These are phyloP conservation scores for Giardia muris DNA, from an alignment of 208 protist genomes.

Conservation along the genomic window DNA sequence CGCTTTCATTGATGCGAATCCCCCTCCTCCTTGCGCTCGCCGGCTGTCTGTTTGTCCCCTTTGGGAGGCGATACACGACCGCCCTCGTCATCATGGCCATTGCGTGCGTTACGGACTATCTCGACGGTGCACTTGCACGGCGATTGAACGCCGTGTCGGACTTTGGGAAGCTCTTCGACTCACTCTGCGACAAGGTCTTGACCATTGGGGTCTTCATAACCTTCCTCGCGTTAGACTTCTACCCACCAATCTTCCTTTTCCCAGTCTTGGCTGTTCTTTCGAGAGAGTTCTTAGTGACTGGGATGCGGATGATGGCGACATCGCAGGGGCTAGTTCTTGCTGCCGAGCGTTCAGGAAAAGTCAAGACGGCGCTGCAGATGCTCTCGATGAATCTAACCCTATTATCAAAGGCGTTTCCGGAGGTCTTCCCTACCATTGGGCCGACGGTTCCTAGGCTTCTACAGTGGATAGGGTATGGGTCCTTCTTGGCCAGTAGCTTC, in stretches of 20 bases:
- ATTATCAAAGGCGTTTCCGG: neutral
- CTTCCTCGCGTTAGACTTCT: neutral
- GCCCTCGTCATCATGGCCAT: neutral
- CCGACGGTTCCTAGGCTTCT: too few species aligned
- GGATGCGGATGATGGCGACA: conserved; percentile 16
- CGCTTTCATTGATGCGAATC: conserved; percentile 17
- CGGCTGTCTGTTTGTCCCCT: neutral
- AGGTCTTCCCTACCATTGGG: too few species aligned
- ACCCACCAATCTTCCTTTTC: conserved; percentile 4
- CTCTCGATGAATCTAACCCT: neutral
- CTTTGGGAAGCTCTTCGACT: conserved; percentile 31
- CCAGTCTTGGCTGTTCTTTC: neutral
- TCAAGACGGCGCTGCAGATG: conserved; percentile 34
- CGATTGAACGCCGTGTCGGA: neutral
- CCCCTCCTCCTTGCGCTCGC: neutral
- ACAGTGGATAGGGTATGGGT: too few species aligned
- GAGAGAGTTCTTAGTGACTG: conserved; percentile 25
- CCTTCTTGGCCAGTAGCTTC: too few species aligned
- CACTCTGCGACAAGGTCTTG: conserved; percentile 31
- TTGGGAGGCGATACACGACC: neutral
- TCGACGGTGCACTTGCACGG: conserved; percentile 22
- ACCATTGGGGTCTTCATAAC: neutral
- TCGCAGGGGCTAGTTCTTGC: neutral
- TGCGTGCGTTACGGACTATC: conserved; percentile 24
- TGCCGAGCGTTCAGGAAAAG: conserved; percentile 23